Percentiles rank a stretch among this genome's conserved stretches.
Conservation (phyloP, 1,139 yeast species). For the Pichia sp. region DNA sequence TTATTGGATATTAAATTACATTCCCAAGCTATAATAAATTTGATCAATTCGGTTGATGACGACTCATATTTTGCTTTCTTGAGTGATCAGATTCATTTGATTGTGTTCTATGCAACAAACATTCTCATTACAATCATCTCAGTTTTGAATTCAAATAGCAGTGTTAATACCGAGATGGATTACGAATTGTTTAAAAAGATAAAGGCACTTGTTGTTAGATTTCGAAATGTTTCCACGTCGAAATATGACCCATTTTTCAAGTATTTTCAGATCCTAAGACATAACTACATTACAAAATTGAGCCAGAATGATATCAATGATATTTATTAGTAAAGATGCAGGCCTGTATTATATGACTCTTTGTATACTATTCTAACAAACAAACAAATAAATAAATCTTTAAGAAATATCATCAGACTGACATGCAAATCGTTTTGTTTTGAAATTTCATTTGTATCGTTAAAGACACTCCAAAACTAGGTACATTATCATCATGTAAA, state of each 20-base stretch:
- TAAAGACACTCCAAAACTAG: conserved; percentile 14
- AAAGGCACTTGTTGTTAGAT: conserved; percentile 6
- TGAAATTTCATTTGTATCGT: conserved; percentile 10
- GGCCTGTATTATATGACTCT: too few relatives aligned
- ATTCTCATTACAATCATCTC: conserved; percentile 27
- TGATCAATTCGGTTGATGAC: conserved; percentile 37
- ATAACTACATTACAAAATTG: too few relatives aligned
- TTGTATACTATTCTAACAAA: background rate
- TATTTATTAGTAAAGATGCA: too few relatives aligned
- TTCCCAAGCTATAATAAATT: conserved; percentile 16
- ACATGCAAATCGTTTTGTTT: conserved; percentile 59
- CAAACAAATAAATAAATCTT: background rate
- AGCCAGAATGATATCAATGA: too few relatives aligned
- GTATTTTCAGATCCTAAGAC: conserved; percentile 1
- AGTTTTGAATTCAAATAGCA: background rate
- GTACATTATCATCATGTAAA: conserved; percentile 13
- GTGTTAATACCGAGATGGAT: background rate
- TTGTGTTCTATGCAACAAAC: conserved; percentile 43
- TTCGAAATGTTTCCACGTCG: conserved; percentile 9
- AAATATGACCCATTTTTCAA: conserved; percentile 10
- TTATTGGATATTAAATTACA: conserved; percentile 4
- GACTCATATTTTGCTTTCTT: conserved; percentile 60
- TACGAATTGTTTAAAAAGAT: conserved; percentile 1
- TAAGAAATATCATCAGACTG: conserved; percentile 44
- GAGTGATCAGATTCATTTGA: conserved; percentile 60